Conservation (phyloP, 441 rosid species). For the Melianthus villosus region DNA sequence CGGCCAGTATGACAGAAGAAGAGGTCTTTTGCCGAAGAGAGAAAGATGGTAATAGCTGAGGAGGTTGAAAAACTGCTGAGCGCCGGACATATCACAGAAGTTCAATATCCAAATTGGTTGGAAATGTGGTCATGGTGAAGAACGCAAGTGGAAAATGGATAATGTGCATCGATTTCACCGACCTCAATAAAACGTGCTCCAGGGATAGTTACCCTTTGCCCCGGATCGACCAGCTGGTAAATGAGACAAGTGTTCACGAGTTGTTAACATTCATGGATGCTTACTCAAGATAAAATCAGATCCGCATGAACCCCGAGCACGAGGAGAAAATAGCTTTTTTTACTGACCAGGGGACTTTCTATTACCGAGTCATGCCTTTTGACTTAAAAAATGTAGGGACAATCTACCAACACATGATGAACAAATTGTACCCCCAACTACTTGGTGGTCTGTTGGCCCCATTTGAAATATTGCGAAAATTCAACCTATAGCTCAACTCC, state of each 20-base stretch:
- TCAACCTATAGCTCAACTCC: neutral
- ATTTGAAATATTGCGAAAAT: neutral
- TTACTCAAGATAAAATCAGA: neutral
- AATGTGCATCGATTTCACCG: conserved; percentile 1
- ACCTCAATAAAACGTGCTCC: neutral
- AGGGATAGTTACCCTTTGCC: neutral
- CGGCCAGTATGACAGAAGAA: too few relatives aligned
- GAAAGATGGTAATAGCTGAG: too few relatives aligned
- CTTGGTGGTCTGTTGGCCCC: neutral
- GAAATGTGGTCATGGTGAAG: neutral
- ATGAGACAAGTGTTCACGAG: neutral
- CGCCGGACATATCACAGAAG: too few relatives aligned
- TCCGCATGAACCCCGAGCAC: neutral
- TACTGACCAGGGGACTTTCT: neutral
- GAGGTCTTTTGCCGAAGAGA: too few relatives aligned
- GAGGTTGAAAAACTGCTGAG: too few relatives aligned
- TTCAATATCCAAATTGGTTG: too few relatives aligned
- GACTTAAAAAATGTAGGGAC: neutral
- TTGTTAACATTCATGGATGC: neutral
- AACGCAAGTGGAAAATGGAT: neutral
- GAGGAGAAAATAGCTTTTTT: neutral
- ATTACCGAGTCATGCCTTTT: neutral
- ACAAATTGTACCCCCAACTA: neutral
- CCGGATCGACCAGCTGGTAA: neutral
- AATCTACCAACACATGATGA: neutral